Evolutionary conservation across 1,284 basidiomycete genomes (phyloP), one percentile per base, ranked within the genome.

Genomic region (Inonotus hispidus): DNA sequence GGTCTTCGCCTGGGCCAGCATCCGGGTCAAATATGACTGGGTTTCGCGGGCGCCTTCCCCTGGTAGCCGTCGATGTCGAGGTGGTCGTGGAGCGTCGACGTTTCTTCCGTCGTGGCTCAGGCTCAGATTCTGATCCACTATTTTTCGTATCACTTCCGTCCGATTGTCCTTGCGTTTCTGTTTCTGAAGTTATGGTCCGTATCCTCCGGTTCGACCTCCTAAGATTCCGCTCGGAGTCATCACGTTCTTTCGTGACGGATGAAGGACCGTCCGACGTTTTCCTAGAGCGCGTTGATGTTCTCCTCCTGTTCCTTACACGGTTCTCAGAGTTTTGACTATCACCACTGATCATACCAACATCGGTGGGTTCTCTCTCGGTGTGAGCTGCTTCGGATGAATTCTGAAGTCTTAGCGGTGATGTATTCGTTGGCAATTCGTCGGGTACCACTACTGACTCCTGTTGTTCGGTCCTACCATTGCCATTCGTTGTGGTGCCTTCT

Each of bases 1-100:
- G 73, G 38, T 88, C 84, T 68, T 88, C 87, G 13, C 88, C 88
- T 1, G 87, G 85, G 68, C 82, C 80, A 0, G 82, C 82, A 53
- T 78, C 74, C 27, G 79, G 73, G 66, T 85, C 82, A 63, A 82
- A 85, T 0, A 63, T 27, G 29, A 74, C 76, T 13, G 83, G 80
- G 27, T 72, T 75, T 35, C 74, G 70, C n/a, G 63, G 52, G 16
- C 65, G 68, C 10, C 66, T 64, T 52, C 71, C 66, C 19, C 58
- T 43, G 6, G 38, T 16, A 2, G 62, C 53, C 8, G 41, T 38
- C 3, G 58, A 63, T 14, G 50, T 38, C 7, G 53, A 56, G 19
- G 19, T 53, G 14, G 49, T 61, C 32, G 54, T 52, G 29, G 41
- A 56, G 23, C 54, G 57, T 50, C 23, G 46, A 52, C 59, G 29